These are phyloP conservation scores for Pyrus hybrid DNA, from an alignment of 331 rosid species.

Conservation along the genomic window DNA sequence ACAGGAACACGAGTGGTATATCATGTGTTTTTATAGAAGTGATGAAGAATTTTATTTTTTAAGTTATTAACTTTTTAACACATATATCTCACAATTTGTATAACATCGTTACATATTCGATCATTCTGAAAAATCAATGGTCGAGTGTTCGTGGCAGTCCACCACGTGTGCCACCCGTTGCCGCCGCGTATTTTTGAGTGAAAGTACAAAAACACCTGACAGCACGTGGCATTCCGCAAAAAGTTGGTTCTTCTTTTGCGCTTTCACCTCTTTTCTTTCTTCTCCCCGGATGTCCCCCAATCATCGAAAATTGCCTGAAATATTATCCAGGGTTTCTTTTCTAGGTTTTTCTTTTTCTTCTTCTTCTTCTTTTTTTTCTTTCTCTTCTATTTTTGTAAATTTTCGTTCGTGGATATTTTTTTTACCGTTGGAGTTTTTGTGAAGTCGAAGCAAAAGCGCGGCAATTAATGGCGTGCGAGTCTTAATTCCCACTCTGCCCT, in stretches of 20 bases:
- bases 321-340: no score
- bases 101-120: no score
- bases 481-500: constrained; percentile 9
- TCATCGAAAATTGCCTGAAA: not conserved
- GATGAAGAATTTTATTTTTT: no score
- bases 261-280: not conserved
- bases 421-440: constrained; percentile 7
- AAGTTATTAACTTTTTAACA: no score
- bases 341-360: not conserved
- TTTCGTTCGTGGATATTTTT: not conserved
- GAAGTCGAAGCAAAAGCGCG: constrained; percentile 42
- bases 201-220: not conserved
- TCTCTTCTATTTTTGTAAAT: not conserved
- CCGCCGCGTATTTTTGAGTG: constrained; percentile 14
- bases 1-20: no score
- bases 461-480: constrained; percentile 21
- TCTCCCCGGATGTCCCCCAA: not conserved
- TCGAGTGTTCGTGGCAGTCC: no score
- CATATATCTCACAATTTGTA: no score
- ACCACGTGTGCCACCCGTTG: constrained; percentile 37
- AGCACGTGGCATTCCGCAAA: constrained; percentile 21
- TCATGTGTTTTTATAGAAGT: no score
- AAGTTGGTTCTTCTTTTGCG: not conserved
- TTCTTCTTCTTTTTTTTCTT: not conserved
- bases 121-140: no score